A percentile compares a stretch with the other conserved stretches of the same genome.
phyloP scores from a whole-genome alignment of 1,139 yeast genomes.

The Debaryomyces subglobosus region DNA sequence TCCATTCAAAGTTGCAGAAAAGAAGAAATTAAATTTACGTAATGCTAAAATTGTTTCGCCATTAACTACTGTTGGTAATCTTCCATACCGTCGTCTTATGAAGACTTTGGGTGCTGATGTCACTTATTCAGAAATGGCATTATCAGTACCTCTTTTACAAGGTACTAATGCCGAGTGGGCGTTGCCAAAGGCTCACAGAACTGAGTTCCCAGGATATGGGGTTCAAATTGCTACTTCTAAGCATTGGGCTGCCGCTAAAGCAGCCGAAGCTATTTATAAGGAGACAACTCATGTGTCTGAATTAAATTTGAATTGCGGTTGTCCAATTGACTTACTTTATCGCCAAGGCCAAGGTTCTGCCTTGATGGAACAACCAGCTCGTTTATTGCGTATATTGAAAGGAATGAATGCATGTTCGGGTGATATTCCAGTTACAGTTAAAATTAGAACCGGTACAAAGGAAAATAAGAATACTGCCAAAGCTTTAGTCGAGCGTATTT shows the following conservation, averaged over 20 bases:
- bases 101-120: conserved; percentile 88
- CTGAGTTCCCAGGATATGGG: conserved; percentile 89
- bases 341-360: conserved; percentile 97
- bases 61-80: conserved; percentile 93
- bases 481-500: conserved; percentile 66
- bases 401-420: conserved; percentile 91
- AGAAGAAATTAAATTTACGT: conserved; percentile 67
- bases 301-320: conserved; percentile 90
- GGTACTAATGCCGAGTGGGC: conserved; percentile 98
- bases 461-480: conserved; percentile 89
- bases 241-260: conserved; percentile 92
- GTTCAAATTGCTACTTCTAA: conserved; percentile 91
- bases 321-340: conserved; percentile 92
- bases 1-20: conserved; percentile 79
- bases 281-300: conserved; percentile 65
- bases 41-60: conserved; percentile 91
- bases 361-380: conserved; percentile 84
- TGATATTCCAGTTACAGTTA: conserved; percentile 88
- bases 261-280: conserved; percentile 74
- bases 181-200: conserved; percentile 80
- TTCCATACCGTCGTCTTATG: conserved; percentile 95
- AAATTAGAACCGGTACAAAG: conserved; percentile 87
- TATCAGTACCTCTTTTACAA: conserved; percentile 79
- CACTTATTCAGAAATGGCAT: conserved; percentile 95
- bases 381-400: conserved; percentile 73